Percentiles rank a stretch among this genome's conserved stretches.
These are phyloP conservation scores for Echria macrotheca DNA, from an alignment of 495 filamentous ascomycete species.

Conservation along the genomic window DNA sequence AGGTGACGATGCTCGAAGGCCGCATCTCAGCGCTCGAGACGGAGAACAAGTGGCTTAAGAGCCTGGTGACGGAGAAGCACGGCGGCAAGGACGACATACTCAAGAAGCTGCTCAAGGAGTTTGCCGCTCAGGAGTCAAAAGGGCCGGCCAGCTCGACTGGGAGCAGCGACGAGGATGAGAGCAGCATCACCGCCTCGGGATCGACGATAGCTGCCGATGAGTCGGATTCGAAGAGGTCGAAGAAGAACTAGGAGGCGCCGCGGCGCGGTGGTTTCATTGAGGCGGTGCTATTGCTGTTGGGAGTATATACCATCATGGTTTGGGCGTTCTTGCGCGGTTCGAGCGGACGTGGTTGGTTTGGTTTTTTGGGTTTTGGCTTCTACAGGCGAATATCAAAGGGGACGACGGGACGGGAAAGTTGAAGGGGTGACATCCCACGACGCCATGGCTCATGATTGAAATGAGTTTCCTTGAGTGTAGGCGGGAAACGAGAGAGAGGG, in stretches of 20 bases:
- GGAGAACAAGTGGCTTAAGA: slow-evolving; percentile 96
- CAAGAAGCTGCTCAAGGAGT: slow-evolving; percentile 40
- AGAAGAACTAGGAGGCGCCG: slow-evolving; percentile 9
- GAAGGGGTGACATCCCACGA: slow-evolving; percentile 3
- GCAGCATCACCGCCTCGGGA: slow-evolving; percentile 5
- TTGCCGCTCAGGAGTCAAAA: slow-evolving; percentile 16
- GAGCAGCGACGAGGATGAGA: slow-evolving; percentile 5
- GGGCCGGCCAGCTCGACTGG: not conserved
- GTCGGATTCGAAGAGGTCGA: slow-evolving; percentile 3
- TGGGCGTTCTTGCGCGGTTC: slow-evolving; percentile 9
- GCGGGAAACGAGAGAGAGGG: no score
- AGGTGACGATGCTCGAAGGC: slow-evolving; percentile 70
- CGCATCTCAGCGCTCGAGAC: slow-evolving; percentile 83
- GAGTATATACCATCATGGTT: slow-evolving; percentile 15
- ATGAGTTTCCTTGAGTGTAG: not conserved
- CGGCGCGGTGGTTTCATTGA: not conserved
- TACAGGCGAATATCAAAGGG: not conserved
- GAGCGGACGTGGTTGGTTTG: slow-evolving; percentile 1
- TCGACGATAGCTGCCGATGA: slow-evolving; percentile 13
- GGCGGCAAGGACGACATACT: slow-evolving; percentile 49
- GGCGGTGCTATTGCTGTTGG: slow-evolving; percentile 7
- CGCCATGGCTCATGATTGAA: slow-evolving; percentile 5
- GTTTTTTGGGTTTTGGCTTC: slow-evolving; percentile 1
- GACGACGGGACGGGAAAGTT: not conserved
- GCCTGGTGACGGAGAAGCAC: slow-evolving; percentile 88